These are phyloP conservation scores for Saturnispora silvae DNA, from an alignment of 805 yeast genomes.

Conservation along the genomic window DNA sequence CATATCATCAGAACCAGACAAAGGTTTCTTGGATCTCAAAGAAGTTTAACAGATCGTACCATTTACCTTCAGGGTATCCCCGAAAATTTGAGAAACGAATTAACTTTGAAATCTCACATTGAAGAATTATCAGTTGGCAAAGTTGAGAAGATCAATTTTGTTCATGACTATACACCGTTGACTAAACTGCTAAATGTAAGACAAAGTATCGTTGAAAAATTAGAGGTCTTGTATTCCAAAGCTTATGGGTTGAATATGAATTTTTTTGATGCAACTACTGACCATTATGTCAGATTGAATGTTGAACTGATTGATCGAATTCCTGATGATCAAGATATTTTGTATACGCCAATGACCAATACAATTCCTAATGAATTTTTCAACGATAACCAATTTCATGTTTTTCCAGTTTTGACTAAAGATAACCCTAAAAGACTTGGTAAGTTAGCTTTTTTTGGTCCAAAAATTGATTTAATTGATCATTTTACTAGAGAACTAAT, in stretches of 20 bases:
- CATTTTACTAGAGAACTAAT: slow-evolving; percentile 27
- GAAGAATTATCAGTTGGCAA: slow-evolving; percentile 47
- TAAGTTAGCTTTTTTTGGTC: slow-evolving; percentile 18
- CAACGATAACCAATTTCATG: slow-evolving; percentile 3
- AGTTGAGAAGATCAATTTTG: slow-evolving; percentile 40
- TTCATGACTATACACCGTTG: slow-evolving; percentile 32
- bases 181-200: slow-evolving; percentile 30
- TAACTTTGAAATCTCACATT: slow-evolving; percentile 35
- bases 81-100: slow-evolving; percentile 31
- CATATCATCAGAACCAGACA: slow-evolving; percentile 43
- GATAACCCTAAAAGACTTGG: slow-evolving; percentile 17
- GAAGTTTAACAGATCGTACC: slow-evolving; percentile 51
- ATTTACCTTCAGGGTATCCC: slow-evolving; percentile 48
- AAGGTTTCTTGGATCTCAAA: slow-evolving; percentile 46
- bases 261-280: slow-evolving; percentile 14
- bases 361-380: slow-evolving; percentile 1
- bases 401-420: slow-evolving; percentile 7
- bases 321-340: slow-evolving; percentile 12
- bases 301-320: slow-evolving; percentile 18
- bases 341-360: slow-evolving; percentile 9
- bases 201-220: slow-evolving; percentile 19
- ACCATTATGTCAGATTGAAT: slow-evolving; percentile 22
- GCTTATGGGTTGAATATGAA: slow-evolving; percentile 34
- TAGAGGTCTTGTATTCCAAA: slow-evolving; percentile 35
- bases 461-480: slow-evolving; percentile 26